These are phyloP conservation scores for Lactarius sanguifluus DNA, from an alignment of 768 basidiomycete species.

Conservation along the genomic window DNA sequence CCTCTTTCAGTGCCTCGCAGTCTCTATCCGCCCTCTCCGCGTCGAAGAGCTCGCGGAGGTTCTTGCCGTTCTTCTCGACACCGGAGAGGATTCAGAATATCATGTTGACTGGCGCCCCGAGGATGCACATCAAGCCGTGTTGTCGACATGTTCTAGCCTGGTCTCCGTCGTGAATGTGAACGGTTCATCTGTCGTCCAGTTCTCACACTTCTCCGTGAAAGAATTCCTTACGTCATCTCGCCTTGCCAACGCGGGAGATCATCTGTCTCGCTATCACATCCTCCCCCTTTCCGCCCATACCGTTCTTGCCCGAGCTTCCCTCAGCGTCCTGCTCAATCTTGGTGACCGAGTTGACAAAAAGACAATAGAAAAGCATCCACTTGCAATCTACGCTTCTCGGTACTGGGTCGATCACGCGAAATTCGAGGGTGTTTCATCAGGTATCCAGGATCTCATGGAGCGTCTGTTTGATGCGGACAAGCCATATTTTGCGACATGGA, in stretches of 20 bases:
- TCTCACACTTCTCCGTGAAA: not conserved
- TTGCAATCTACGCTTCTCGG: not conserved
- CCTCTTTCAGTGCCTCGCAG: not conserved
- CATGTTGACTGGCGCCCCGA: not conserved
- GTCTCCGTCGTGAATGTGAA: not conserved
- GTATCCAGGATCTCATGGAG: not conserved
- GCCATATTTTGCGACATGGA: constrained; percentile 6
- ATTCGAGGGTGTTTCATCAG: not conserved
- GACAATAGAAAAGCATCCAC: not conserved
- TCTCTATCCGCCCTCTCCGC: constrained; percentile 8
- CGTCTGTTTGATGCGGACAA: not conserved
- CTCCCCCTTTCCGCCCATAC: not conserved
- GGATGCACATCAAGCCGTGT: not conserved
- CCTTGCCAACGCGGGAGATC: not conserved
- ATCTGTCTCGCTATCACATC: constrained; percentile 4
- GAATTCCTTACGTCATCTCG: constrained; percentile 1
- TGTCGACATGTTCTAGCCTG: not conserved
- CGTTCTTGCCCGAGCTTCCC: not conserved
- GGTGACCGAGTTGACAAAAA: not conserved
- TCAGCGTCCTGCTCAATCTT: not conserved
- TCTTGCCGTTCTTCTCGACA: constrained; percentile 7
- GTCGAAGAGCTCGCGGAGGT: constrained; percentile 19
- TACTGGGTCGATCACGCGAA: constrained; percentile 2
- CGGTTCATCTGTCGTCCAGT: not conserved
- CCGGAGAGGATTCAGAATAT: not conserved